Evolutionary conservation across 164 flowering plant species (phyloP).

Genomic region (Dillenia turbinata): DNA sequence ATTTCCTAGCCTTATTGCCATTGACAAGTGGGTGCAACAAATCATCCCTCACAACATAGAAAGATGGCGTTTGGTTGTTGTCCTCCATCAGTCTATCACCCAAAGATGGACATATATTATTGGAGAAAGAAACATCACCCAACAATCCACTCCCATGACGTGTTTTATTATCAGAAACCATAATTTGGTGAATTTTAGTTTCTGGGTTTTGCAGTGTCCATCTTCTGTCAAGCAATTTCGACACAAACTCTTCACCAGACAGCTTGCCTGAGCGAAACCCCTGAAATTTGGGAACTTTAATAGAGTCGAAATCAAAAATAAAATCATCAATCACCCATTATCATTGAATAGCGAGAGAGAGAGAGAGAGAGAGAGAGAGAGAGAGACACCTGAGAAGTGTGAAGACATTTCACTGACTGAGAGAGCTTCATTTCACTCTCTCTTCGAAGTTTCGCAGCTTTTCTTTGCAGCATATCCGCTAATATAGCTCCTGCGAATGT

Average conservation of each 20-base stretch:
- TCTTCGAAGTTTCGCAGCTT: no score
- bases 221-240: constrained; percentile 62
- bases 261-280: constrained; percentile 3
- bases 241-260: constrained; percentile 28
- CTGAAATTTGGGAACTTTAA: no score
- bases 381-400: no score
- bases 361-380: no score
- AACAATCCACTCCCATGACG: constrained; percentile 13
- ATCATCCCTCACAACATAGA: constrained; percentile 87
- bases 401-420: no score
- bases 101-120: constrained; percentile 36
- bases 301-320: no score
- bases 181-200: constrained; percentile 59
- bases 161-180: constrained; percentile 23
- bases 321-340: no score
- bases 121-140: constrained; percentile 27
- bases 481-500: no score
- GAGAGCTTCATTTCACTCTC: no score
- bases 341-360: no score
- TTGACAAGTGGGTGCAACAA: constrained; percentile 85
- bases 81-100: constrained; percentile 30
- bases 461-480: no score
- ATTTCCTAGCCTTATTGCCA: constrained; percentile 91
- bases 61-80: constrained; percentile 29
- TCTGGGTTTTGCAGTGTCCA: constrained; percentile 68